Evolutionary conservation across 2,329 filamentous ascomycete genomes (phyloP).

Genomic region (Clarireedia homoeocarpa): DNA sequence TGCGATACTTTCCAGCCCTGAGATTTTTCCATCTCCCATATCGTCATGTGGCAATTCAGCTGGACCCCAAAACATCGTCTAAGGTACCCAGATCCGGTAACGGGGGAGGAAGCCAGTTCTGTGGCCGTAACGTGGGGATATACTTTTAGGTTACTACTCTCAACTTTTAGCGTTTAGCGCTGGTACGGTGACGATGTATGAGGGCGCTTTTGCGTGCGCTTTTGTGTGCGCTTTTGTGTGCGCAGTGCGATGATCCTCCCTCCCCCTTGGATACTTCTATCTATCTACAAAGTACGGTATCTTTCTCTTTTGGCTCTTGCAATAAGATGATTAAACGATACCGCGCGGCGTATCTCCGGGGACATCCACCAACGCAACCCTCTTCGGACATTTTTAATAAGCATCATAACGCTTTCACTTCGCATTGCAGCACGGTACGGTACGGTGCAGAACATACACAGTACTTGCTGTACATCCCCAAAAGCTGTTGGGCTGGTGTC

Average conservation of each 20-base stretch:
- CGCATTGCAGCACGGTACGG: not conserved
- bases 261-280: not conserved
- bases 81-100: slow-evolving; percentile 1
- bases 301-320: not conserved
- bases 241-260: too few species aligned
- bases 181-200: not conserved
- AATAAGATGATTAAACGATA: not conserved
- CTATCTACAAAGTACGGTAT: too few species aligned
- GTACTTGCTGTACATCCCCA: not conserved
- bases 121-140: slow-evolving; percentile 9
- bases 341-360: not conserved
- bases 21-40: not conserved
- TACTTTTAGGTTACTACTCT: not conserved
- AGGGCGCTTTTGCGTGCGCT: not conserved
- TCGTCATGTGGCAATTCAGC: slow-evolving; percentile 7
- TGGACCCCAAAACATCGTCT: slow-evolving; percentile 9
- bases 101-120: not conserved
- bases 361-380: not conserved
- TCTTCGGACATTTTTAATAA: slow-evolving; percentile 5
- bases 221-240: not conserved
- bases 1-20: slow-evolving; percentile 2
- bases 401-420: slow-evolving; percentile 6
- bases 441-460: not conserved
- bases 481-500: slow-evolving; percentile 1
- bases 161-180: not conserved